A percentile compares a stretch with the other conserved stretches of the same genome.
These are phyloP conservation scores for Juglanconis sp. DNA, from an alignment of 2,329 filamentous ascomycete genomes.

Conservation along the genomic window DNA sequence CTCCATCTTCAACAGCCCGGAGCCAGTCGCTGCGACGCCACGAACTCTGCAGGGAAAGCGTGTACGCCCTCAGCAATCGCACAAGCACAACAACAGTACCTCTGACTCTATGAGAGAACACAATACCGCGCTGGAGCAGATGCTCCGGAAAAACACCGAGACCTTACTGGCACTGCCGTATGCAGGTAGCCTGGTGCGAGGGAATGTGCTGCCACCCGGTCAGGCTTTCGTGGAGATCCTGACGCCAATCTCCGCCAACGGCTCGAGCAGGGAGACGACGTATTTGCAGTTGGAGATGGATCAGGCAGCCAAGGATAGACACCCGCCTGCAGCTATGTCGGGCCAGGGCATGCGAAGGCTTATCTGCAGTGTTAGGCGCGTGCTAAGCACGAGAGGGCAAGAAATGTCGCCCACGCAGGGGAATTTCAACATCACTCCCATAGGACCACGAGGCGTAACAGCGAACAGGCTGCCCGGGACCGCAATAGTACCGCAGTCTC, in stretches of 20 bases:
- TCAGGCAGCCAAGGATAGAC: conserved; percentile 40
- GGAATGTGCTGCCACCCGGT: conserved; percentile 76
- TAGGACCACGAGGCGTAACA: conserved; percentile 50
- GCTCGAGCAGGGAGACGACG: conserved; percentile 51
- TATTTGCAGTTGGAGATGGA: conserved; percentile 42
- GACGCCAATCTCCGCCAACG: conserved; percentile 45
- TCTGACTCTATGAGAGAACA: conserved; percentile 78
- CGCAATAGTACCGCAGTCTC: conserved; percentile 56
- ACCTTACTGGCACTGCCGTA: conserved; percentile 63
- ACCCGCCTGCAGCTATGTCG: conserved; percentile 55
- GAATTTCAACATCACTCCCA: conserved; percentile 46
- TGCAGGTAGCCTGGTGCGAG: conserved; percentile 81
- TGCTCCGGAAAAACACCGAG: conserved; percentile 52
- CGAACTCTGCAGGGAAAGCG: conserved; percentile 57
- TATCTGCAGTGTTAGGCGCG: conserved; percentile 80
- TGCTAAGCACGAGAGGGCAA: conserved; percentile 62
- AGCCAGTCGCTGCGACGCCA: conserved; percentile 56
- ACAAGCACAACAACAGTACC: conserved; percentile 84
- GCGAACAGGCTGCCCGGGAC: conserved; percentile 59
- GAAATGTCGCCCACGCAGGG: conserved; percentile 42
- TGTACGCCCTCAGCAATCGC: conserved; percentile 52
- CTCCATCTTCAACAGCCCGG: conserved; percentile 43
- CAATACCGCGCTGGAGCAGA: conserved; percentile 44
- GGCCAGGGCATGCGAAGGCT: conserved; percentile 80
- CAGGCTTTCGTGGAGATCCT: conserved; percentile 75